Evolutionary conservation across 345 rosid genomes (phyloP).

Genomic region (Hypericum androsaemum): DNA sequence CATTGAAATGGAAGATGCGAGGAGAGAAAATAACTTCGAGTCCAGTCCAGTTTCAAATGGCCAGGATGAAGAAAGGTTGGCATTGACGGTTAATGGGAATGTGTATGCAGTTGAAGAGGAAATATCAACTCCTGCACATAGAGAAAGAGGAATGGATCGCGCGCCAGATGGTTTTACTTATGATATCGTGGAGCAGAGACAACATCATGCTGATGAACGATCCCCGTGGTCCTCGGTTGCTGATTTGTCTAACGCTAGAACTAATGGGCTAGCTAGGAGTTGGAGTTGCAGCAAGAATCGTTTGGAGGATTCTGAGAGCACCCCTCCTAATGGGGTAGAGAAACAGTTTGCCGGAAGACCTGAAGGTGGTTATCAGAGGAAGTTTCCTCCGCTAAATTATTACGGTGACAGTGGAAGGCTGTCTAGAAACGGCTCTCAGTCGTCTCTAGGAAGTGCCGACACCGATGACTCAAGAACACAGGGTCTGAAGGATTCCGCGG

Average conservation of each 20-base stretch:
- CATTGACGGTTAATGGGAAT: conserved; percentile 3
- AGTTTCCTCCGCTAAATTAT: conserved; percentile 32
- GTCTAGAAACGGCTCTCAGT: conserved; percentile 65
- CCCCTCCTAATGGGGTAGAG: conserved; percentile 56
- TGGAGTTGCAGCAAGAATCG: conserved; percentile 48
- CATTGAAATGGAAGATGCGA: conserved; percentile 52
- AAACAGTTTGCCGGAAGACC: conserved; percentile 61
- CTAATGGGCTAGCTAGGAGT: conserved; percentile 37
- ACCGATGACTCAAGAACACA: conserved; percentile 28
- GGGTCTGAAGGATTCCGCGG: conserved; percentile 43
- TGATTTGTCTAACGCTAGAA: conserved; percentile 44
- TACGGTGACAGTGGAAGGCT: conserved; percentile 22
- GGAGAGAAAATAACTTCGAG: conserved; percentile 21
- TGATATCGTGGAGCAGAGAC: conserved; percentile 39
- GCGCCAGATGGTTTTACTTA: conserved; percentile 34
- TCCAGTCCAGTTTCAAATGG: conserved; percentile 25
- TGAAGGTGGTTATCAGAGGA: conserved; percentile 33
- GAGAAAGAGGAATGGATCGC: conserved; percentile 28
- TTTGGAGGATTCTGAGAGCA: conserved; percentile 37
- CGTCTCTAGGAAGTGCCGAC: conserved; percentile 65
- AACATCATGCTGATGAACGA: conserved; percentile 32
- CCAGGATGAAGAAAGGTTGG: conserved; percentile 24
- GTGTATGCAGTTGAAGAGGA: conserved; percentile 19
- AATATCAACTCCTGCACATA: conserved; percentile 21
- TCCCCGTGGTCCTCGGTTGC: conserved; percentile 18